A percentile compares a stretch with the other conserved stretches of the same genome.
Conservation (phyloP, 768 basidiomycete species). For the Lentinula raphanica region DNA sequence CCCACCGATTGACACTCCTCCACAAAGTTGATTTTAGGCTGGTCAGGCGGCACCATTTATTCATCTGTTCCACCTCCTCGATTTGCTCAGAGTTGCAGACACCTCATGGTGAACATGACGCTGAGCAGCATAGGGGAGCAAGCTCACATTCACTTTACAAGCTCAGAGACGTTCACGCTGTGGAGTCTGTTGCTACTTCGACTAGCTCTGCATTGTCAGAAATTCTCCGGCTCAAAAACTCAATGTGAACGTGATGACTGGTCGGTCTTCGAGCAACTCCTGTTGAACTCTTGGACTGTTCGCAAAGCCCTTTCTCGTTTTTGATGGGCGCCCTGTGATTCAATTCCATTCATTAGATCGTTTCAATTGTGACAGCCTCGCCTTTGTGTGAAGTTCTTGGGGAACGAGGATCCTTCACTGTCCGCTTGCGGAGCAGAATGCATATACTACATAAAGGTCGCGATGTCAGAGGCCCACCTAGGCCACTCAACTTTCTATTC, state of each 20-base stretch:
- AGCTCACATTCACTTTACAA: neutral
- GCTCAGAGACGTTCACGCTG: neutral
- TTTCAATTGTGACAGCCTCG: constrained; percentile 32
- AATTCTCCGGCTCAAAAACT: neutral
- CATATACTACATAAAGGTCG: constrained; percentile 1
- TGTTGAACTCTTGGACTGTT: too few relatives aligned
- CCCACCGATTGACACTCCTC: neutral
- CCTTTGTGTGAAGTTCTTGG: constrained; percentile 24
- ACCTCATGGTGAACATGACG: constrained; percentile 15
- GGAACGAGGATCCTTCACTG: constrained; percentile 41
- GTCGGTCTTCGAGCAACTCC: neutral
- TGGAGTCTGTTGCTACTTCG: neutral
- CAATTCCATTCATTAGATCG: neutral
- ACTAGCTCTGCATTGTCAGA: neutral
- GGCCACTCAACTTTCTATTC: constrained; percentile 12
- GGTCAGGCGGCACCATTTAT: constrained; percentile 1
- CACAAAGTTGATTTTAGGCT: neutral
- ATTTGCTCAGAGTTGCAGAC: neutral
- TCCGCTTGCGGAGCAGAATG: constrained; percentile 15
- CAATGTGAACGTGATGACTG: neutral
- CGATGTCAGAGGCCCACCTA: neutral
- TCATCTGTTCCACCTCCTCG: neutral
- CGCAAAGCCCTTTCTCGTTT: neutral
- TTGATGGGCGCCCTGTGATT: neutral
- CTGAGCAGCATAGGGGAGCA: neutral